Base-by-base conservation (phyloP, 257 asterid species). In the Buddleja alternifolia region DNA sequence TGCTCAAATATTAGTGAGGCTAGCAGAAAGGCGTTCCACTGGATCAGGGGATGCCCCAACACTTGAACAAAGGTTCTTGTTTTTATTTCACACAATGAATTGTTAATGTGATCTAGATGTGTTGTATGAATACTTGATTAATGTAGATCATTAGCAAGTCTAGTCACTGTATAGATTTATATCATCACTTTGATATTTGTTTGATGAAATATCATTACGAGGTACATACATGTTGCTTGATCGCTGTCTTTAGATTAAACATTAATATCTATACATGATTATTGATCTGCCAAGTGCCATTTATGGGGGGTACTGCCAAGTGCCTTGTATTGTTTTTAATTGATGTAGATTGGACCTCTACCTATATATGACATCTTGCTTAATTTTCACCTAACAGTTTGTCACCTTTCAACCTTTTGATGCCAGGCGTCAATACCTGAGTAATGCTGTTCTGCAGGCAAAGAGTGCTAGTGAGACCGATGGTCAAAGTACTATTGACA, bases 401-500 rank as follows among this genome's bases (percentile, higher is more conserved):
- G 46, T 69, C 73, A 23, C 66, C 42, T 76, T 73, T 73, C 56
- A 16, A 68, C 77, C 60, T 73, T 71, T 78, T 70, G 64, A 75
- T 77, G 66, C 55, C 89, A 94, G 99, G 90, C 97, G 92, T 51
- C 99, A 91, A 75, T 94, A 94, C 85, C 72, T 94, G 88, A 91
- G 96, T 66, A 91, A 85, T 83, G 97, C 99, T 60, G 99, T 91
- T 79, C 87, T 94, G 70, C 99, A 94, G 86, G 97, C 97, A n/a
- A 94, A 91, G 87, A 87, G 90, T 83, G 89, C 95, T 65, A 80
- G 77, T 72, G 93, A 87, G 66, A 67, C 71, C 4, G 89, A 80
- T 52, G 77, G 78, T 78, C 62, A 88, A 55, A 84, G 82, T 73
- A 81, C 85, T 70, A 73, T 80, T 71, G 97, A 90, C 75, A 85